These are phyloP conservation scores for Agastache rugosa DNA, from an alignment of 257 asterid genomes.

Conservation along the genomic window DNA sequence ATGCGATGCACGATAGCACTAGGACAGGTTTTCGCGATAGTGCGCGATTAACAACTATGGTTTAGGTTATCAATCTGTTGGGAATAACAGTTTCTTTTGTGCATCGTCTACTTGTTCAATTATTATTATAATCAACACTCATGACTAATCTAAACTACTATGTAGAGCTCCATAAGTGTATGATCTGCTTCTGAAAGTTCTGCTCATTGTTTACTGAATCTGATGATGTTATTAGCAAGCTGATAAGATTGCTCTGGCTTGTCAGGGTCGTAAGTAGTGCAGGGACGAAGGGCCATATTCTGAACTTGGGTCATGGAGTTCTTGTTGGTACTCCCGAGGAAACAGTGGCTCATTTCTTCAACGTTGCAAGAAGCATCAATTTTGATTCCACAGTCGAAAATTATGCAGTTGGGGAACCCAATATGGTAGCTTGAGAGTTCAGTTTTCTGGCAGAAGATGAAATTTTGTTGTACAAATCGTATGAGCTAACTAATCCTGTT, in stretches of 20 bases:
- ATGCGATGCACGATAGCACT: too few species aligned
- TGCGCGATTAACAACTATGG: too few species aligned
- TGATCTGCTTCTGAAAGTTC: slow-evolving; percentile 8
- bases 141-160: background rate
- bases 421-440: slow-evolving; percentile 53
- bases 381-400: slow-evolving; percentile 44
- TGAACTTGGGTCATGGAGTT: slow-evolving; percentile 96
- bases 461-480: slow-evolving; percentile 37
- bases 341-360: slow-evolving; percentile 89
- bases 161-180: background rate
- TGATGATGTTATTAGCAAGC: background rate
- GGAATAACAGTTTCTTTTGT: background rate
- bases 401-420: slow-evolving; percentile 42
- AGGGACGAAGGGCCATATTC: slow-evolving; percentile 82
- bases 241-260: slow-evolving; percentile 36
- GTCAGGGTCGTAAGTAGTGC: slow-evolving; percentile 82
- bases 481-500: slow-evolving; percentile 32
- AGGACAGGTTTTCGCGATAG: too few species aligned
- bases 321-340: slow-evolving; percentile 96
- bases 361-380: slow-evolving; percentile 73
- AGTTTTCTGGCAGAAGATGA: slow-evolving; percentile 22
- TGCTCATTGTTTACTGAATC: background rate
- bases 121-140: background rate
- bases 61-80: background rate
- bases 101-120: background rate